phyloP scores from a whole-genome alignment of 805 yeast genomes.

The Torulaspora microellipsoides region DNA sequence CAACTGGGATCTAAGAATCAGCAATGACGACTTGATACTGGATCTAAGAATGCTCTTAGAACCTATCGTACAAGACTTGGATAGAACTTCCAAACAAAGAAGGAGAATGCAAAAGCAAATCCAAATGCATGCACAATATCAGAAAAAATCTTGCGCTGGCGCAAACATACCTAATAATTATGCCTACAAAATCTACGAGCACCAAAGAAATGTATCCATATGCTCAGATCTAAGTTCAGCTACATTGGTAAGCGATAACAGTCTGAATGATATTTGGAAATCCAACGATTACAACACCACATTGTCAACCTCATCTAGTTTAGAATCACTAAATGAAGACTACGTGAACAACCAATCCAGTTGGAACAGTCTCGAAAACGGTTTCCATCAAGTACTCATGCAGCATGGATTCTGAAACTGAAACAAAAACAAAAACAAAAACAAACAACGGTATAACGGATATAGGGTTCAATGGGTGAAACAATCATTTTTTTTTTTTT shows the following conservation, averaged over 20 bases:
- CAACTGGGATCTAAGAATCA: conserved; percentile 68
- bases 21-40: conserved; percentile 59
- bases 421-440: no score
- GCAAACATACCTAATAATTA: neutral
- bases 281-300: neutral
- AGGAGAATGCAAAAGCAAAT: conserved; percentile 13
- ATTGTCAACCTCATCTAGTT: conserved; percentile 3
- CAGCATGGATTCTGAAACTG: conserved; percentile 5
- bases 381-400: conserved; percentile 5
- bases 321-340: conserved; percentile 3
- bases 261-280: conserved; percentile 9
- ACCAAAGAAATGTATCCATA: conserved; percentile 20
- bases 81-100: conserved; percentile 27
- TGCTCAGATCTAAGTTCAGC: conserved; percentile 22
- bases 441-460: no score
- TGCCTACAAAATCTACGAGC: conserved; percentile 14
- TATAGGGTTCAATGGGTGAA: no score
- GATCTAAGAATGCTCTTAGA: conserved; percentile 69
- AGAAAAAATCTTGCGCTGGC: conserved; percentile 4
- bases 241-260: conserved; percentile 14
- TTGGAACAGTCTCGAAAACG: conserved; percentile 4
- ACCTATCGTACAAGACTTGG: conserved; percentile 57
- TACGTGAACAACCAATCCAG: neutral
- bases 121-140: conserved; percentile 3
- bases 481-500: no score